Base-by-base conservation (phyloP, 2,329 filamentous ascomycete genomes). In the Macroventuria anomochaeta region DNA sequence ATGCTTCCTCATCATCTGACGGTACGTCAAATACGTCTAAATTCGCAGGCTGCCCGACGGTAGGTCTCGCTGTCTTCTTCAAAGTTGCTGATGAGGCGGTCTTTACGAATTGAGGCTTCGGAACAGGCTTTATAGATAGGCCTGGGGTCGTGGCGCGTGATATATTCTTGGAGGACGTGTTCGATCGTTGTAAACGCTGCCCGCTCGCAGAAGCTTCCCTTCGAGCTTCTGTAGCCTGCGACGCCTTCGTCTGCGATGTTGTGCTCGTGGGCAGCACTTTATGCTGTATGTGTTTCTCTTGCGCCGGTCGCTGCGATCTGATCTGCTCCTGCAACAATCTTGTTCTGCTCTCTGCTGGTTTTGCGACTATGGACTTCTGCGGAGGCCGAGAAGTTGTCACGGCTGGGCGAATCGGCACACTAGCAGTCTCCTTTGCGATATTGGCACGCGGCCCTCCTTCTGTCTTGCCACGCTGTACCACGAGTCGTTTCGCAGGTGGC, bases 1-100 rank as follows among this genome's bases (percentile, higher is more conserved):
- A 52, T 7, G 52, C 47, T 17, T 70, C 64, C 7, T 72, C 69
- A 15, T 69, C 65, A 10, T 65, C 66, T 17, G 63, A 59, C 7
- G 67, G 68, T 6, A 70, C 43, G 18, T 71, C 67, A 32, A 70
- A 70, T 3, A 68, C 48, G 21, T 63, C 64, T 12, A 59, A 13
- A 20, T 53, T 48, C 5, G 47, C 40, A 8, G 44, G 23, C 8
- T 43, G 38, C 20, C 61, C 55, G n/a, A 31, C 12, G 29, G 48
- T 12, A 36, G 34, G 25, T 39, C 57, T 31, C n/a, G 47, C n/a
- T 11, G 49, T 46, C 17, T 57, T 67, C 7, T 43, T 44, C 20
- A 43, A 38, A 10, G 52, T 26, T 15, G 26, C 34, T 32, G 40
- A 31, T 25, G 43, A 28, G 2, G 21, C 17, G 11, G 26, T 29